A percentile compares a stretch with the other conserved stretches of the same genome.
These are phyloP conservation scores for Tubosaeta sp. DNA, from an alignment of 768 basidiomycete genomes.

Conservation along the genomic window DNA sequence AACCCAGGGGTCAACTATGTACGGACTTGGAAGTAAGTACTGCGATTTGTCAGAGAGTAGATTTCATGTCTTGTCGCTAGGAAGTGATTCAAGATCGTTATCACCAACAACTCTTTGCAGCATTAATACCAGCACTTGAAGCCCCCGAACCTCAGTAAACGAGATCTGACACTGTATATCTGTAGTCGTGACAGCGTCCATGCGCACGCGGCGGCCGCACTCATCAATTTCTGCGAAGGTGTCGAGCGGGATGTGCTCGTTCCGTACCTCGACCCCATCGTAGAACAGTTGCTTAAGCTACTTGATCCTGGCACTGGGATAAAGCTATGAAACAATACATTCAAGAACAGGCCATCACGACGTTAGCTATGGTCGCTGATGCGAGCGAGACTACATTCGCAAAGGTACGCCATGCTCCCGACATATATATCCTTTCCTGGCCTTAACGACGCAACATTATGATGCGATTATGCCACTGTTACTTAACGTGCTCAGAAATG, in stretches of 20 bases:
- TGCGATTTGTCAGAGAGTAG: background rate
- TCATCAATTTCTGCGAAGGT: constrained; percentile 91
- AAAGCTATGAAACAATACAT: constrained; percentile 55
- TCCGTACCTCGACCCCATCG: constrained; percentile 77
- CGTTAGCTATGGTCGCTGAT: constrained; percentile 85
- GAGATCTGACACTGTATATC: background rate
- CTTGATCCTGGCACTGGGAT: constrained; percentile 49
- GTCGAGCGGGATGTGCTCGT: constrained; percentile 68
- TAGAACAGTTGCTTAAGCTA: constrained; percentile 56
- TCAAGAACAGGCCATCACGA: constrained; percentile 85
- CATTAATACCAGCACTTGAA: constrained; percentile 68
- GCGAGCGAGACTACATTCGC: constrained; percentile 75
- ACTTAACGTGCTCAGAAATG: constrained; percentile 69
- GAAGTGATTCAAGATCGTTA: constrained; percentile 73
- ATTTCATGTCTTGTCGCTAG: constrained; percentile 28
- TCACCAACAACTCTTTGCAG: constrained; percentile 59
- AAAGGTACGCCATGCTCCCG: constrained; percentile 43
- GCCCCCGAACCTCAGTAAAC: constrained; percentile 68
- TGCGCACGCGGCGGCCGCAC: constrained; percentile 79
- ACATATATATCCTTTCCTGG: too few relatives aligned
- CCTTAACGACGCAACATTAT: constrained; percentile 53
- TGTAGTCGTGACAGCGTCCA: constrained; percentile 54
- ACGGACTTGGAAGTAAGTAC: constrained; percentile 74
- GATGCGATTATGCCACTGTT: constrained; percentile 76
- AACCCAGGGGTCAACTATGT: constrained; percentile 74